Evolutionary conservation across 2,329 filamentous ascomycete genomes (phyloP), one percentile per base, ranked within the genome.

Genomic region (Microsporum canis): DNA sequence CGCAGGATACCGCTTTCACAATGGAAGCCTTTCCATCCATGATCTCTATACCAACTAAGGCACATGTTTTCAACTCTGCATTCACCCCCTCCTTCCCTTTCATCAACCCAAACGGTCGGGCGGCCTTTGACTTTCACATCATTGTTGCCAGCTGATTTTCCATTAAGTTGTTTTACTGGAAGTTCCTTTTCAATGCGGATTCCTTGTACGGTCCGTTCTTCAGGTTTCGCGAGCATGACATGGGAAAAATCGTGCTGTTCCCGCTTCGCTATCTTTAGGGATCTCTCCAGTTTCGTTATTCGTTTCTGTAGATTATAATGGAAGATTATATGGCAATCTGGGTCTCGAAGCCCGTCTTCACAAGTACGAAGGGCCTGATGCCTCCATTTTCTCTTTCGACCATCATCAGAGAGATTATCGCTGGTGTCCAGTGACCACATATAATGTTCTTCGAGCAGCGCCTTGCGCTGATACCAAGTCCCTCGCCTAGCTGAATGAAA

Each of bases 21-120:
- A 73, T 99, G 94, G 70, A 92, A 96, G 8, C 94, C 94, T 72
- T 96, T 96, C 87, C 90, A 97, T 1, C 91, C 92, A 59, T 88
- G 79, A 7, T 81, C 79, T 36, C 89, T 85, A 73, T 97, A 97
- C 77, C 87, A 84, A 51, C 86, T 91, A 41, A 99, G 80, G 71
- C 91, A 96, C 91, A 99, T 96, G 61, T 84, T 87, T 76, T 99
- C 94, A 10, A 99, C 94, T 59, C 84, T 87, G 72, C 91, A 95
- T 72, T 94, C 88, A 23, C 82, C 84, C 38, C 82, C 81, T 6
- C 78, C 81, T 69, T 87, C 86, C 3, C 80, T 74, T 66, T 87
- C 87, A 69, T 97, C 91, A 0, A 96, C 77, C 94, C 94, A 99
- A 51, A 90, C 80, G 0, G 94, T 95, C 88, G 61, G 83, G 61